Base-by-base conservation (phyloP, 805 yeast genomes). In the Lipomyces orientalis region DNA sequence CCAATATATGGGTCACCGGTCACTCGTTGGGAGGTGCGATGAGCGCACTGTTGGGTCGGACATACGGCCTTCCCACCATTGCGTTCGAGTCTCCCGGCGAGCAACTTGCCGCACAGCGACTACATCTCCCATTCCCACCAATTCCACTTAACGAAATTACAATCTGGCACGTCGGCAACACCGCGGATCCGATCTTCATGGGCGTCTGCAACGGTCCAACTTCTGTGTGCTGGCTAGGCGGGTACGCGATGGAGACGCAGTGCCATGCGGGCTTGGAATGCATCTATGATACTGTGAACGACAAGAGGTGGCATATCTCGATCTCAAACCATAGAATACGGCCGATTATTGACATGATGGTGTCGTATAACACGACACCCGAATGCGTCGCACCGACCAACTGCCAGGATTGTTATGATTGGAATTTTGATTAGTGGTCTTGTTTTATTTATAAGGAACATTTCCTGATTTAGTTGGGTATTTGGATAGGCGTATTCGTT, bases 121-220 rank as follows among this genome's bases (percentile, higher is more conserved):
- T 95, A 60, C 99, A 95, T 79, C 82, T 95, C 61, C 99, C 99
- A 0, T 65, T 69, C 37, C 97, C 98, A 1, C 99, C 99, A 0
- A 60, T 67, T 14, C 95, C 98, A 0, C 80, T 81, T 6, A 85
- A 88, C 74, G 81, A 86, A 79, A 97, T 93, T 74, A 90, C 91
- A 72, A 86, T 95, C 16, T 95, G 97, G 97, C 98, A 95, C 76
- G 81, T 95, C 76, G 99, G 99, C 2, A 95, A 95, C 77, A 95
- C 96, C 1, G 98, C 98, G 0, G 99, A 95, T 77, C 99, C 99
- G 1, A 92, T 95, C 3, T 95, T 83, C 75, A 90, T 93, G 94
- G 99, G 99, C 0, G 94, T 93, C 9, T 95, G 99, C 78, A 93
- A 91, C 75, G 99, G 99, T 8, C 97, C 96, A 0, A 87, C 96